These are phyloP conservation scores for Dendrobium chrysotoxum DNA, from an alignment of 106 monocot species.

Conservation along the genomic window DNA sequence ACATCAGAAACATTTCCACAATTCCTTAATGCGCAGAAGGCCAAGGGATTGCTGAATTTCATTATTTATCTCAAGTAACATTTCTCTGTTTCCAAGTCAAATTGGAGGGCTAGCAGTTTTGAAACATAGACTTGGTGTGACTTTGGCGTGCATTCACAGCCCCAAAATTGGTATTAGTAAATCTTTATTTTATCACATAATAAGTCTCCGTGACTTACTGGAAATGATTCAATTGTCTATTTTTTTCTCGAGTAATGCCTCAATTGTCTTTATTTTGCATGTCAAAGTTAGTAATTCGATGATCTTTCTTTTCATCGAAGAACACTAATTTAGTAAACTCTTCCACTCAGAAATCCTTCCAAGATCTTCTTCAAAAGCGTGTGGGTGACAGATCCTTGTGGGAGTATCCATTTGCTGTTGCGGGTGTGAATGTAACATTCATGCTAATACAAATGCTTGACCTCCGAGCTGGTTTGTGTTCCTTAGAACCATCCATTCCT, in stretches of 20 bases:
- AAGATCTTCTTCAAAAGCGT: conserved; percentile 72
- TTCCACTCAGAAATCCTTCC: conserved; percentile 73
- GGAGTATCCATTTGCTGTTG: conserved; percentile 98
- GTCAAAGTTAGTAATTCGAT: too few relatives aligned
- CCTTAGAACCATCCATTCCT: background rate
- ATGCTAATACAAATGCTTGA: conserved; percentile 99
- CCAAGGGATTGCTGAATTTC: too few relatives aligned
- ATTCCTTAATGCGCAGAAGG: too few relatives aligned
- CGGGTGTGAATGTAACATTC: conserved; percentile 96
- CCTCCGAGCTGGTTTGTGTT: conserved; percentile 23
- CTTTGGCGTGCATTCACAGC: too few relatives aligned
- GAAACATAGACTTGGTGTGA: too few relatives aligned
- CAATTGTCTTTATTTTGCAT: too few relatives aligned
- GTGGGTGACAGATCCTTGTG: conserved; percentile 73
- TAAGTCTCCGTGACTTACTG: too few relatives aligned
- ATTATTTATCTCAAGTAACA: background rate
- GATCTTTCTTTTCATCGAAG: background rate
- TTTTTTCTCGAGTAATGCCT: too few relatives aligned
- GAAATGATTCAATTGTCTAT: too few relatives aligned
- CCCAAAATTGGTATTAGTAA: too few relatives aligned
- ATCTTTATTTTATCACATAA: too few relatives aligned
- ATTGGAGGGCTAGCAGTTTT: background rate
- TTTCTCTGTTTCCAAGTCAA: background rate
- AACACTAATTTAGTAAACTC: background rate
- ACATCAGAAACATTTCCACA: too few relatives aligned